phyloP scores from a whole-genome alignment of 2,329 filamentous ascomycete species.

The Clonostachys byssicola region DNA sequence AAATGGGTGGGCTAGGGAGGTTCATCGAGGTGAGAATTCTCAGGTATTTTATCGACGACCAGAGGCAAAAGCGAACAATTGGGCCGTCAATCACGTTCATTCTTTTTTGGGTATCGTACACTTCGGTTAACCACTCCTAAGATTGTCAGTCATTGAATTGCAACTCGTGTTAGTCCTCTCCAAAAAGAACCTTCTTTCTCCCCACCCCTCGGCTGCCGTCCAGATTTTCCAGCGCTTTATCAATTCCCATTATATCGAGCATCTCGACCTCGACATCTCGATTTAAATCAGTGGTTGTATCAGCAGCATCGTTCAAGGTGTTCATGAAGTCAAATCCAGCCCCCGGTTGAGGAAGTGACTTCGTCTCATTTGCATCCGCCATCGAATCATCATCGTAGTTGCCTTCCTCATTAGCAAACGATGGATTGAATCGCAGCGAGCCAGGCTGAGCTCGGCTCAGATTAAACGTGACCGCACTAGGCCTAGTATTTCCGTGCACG shows the following conservation, averaged over 20 bases:
- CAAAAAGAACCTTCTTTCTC: constrained; percentile 48
- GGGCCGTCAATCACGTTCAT: constrained; percentile 3
- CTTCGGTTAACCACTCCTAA: constrained; percentile 3
- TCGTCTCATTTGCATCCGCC: constrained; percentile 3
- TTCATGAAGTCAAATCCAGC: constrained; percentile 46
- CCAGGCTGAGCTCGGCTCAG: constrained; percentile 39
- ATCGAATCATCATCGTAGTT: not conserved
- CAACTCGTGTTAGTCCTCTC: constrained; percentile 22
- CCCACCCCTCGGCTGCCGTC: constrained; percentile 41
- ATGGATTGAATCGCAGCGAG: constrained; percentile 22
- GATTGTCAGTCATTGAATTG: constrained; percentile 13
- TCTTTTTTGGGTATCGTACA: constrained; percentile 35
- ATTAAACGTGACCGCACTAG: constrained; percentile 40
- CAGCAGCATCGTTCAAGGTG: constrained; percentile 47
- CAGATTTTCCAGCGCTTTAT: constrained; percentile 53
- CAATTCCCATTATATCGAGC: constrained; percentile 63
- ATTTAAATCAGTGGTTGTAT: constrained; percentile 41
- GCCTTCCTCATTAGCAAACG: constrained; percentile 1
- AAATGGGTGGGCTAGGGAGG: too few species aligned
- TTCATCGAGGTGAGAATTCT: too few species aligned
- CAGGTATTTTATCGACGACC: not conserved
- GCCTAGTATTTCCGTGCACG: constrained; percentile 33
- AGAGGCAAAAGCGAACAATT: not conserved
- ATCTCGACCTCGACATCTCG: constrained; percentile 56
- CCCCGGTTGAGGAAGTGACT: constrained; percentile 16